phyloP scores from a whole-genome alignment of 2,329 filamentous ascomycete genomes.

The Diaporthe humulicola region DNA sequence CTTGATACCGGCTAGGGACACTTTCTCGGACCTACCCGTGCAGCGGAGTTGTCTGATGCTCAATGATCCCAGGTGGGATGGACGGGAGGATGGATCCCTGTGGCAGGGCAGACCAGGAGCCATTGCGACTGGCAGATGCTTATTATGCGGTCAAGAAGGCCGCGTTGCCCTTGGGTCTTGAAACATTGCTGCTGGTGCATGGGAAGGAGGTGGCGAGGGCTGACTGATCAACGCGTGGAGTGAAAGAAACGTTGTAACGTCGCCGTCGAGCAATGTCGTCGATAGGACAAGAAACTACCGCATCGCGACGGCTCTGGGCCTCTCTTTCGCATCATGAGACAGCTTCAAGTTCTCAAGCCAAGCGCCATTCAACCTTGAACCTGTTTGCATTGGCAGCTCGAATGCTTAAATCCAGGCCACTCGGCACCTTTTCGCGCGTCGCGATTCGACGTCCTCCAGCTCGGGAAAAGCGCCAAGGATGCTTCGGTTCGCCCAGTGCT shows the following conservation, averaged over 20 bases:
- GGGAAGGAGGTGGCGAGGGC: neutral
- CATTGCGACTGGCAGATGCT: slow-evolving; percentile 26
- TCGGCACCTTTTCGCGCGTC: neutral
- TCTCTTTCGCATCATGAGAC: slow-evolving; percentile 1
- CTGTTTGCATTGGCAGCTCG: neutral
- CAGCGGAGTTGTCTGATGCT: slow-evolving; percentile 6
- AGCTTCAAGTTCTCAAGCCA: neutral
- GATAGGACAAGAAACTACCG: neutral
- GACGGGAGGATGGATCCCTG: neutral
- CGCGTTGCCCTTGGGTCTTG: slow-evolving; percentile 19
- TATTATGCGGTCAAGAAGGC: slow-evolving; percentile 1
- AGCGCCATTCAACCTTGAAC: neutral
- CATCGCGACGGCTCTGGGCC: neutral
- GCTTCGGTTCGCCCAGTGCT: neutral
- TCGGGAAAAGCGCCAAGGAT: neutral
- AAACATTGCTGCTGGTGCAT: neutral
- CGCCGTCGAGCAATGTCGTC: neutral
- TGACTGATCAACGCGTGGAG: slow-evolving; percentile 4
- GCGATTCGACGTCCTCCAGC: slow-evolving; percentile 9
- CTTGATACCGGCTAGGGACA: neutral
- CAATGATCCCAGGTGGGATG: neutral
- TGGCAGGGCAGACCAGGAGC: neutral
- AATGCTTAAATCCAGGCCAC: neutral
- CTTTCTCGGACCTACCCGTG: slow-evolving; percentile 5
- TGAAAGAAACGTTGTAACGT: neutral